These are phyloP conservation scores for Hydrangea macrophylla DNA, from an alignment of 148 eudicot species.

Conservation along the genomic window DNA sequence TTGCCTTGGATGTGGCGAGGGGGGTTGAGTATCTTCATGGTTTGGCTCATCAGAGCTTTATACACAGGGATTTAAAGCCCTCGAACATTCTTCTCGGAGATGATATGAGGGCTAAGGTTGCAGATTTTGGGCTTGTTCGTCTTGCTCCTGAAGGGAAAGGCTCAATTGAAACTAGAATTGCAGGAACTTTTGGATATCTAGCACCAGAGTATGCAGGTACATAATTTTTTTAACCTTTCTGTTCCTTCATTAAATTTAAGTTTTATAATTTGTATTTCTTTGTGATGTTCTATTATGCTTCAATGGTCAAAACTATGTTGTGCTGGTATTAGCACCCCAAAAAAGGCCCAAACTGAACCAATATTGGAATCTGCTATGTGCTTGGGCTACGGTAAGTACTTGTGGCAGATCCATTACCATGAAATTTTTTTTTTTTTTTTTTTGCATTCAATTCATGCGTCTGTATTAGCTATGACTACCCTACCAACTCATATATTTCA, in stretches of 20 bases:
- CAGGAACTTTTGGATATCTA: conserved; percentile 91
- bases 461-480: too few species aligned
- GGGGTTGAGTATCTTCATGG: conserved; percentile 91
- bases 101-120: conserved; percentile 95
- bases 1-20: conserved; percentile 88
- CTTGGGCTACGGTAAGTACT: too few species aligned
- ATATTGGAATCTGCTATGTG: too few species aligned
- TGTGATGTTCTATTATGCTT: neutral
- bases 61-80: conserved; percentile 85
- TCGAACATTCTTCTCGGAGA: conserved; percentile 92
- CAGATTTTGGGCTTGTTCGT: conserved; percentile 92
- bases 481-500: too few species aligned
- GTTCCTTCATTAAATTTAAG: neutral
- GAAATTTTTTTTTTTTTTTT: too few species aligned
- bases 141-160: conserved; percentile 94
- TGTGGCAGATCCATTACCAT: too few species aligned
- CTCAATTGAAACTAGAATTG: conserved; percentile 82
- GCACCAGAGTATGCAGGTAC: conserved; percentile 99
- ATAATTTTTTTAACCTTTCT: neutral
- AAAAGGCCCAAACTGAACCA: too few species aligned
- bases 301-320: neutral
- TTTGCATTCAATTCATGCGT: too few species aligned
- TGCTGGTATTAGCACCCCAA: too few species aligned
- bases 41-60: conserved; percentile 87
- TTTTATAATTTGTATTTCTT: neutral